Percentiles rank a stretch among this genome's conserved stretches.
phyloP scores from a whole-genome alignment of 2,329 filamentous ascomycete genomes.

The Dactylonectria estremocensis region DNA sequence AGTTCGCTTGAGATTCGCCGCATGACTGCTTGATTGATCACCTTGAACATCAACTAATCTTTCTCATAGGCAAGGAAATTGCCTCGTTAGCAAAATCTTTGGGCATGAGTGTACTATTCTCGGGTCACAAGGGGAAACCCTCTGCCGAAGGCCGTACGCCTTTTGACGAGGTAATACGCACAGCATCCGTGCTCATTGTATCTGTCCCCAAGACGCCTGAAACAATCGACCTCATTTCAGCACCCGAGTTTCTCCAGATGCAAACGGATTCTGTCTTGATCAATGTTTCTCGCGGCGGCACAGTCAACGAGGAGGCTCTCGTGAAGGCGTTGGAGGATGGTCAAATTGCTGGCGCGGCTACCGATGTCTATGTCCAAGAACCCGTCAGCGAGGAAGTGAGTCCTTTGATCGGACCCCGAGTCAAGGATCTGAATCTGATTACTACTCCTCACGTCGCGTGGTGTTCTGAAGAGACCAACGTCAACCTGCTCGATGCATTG shows the following conservation, averaged over 20 bases:
- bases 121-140: not conserved
- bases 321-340: slow-evolving; percentile 5
- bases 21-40: too few species aligned
- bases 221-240: slow-evolving; percentile 5
- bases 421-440: slow-evolving; percentile 8
- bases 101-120: slow-evolving; percentile 11
- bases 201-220: not conserved
- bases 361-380: slow-evolving; percentile 16
- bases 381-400: not conserved
- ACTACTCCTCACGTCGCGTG: slow-evolving; percentile 14
- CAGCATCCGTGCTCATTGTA: slow-evolving; percentile 11
- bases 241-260: slow-evolving; percentile 9
- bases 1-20: not conserved
- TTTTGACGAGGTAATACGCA: slow-evolving; percentile 17
- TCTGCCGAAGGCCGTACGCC: not conserved
- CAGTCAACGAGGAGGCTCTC: slow-evolving; percentile 11
- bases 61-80: slow-evolving; percentile 1
- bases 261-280: slow-evolving; percentile 5
- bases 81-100: not conserved
- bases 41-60: not conserved
- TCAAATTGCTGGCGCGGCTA: slow-evolving; percentile 16
- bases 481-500: slow-evolving; percentile 1
- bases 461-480: slow-evolving; percentile 6
- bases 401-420: slow-evolving; percentile 3
- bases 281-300: slow-evolving; percentile 14